Base-by-base conservation (phyloP, 1,139 yeast genomes). In the Taphrina populina region DNA sequence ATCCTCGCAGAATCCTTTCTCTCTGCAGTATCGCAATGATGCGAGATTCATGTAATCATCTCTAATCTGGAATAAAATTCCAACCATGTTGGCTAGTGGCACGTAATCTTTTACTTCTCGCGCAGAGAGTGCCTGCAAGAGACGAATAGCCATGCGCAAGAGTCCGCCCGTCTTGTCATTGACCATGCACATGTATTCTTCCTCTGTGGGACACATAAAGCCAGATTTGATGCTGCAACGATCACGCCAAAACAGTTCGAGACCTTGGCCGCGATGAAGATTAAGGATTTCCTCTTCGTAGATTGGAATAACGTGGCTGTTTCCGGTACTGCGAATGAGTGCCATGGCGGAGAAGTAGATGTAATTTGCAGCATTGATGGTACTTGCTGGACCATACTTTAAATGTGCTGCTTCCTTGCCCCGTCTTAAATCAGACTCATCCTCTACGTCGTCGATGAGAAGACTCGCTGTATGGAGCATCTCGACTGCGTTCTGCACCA, bases 231-330 rank as follows among this genome's bases (percentile, higher is more conserved):
- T 35, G 23, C 15, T 23, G 24, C 32, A 23, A 17, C 46, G 19
- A 61, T 88, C 96, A 61, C 96, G 73, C 96, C 96, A 88, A 68
- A 82, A 83, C 20, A 88, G 76, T 64, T 88, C 97, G 58, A 84
- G 71, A 0, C 95, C 95, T 71, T 88, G 97, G 1, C 96, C 96
- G 47, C 84, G 75, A 67, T 88, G 96, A 58, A 90, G 71, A 63
- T 84, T 82, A 52, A 85, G 69, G 80, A 88, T 75, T 64, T 88
- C 96, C 57, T 83, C 84, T 58, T 81, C 49, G 35, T 44, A 52
- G 26, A 52, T 52, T 11, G 45, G 32, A 19, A 52, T 30, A n/a
- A 37, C 37, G 3, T 21, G 6, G 7, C 45, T 11, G 11, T 47
- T 37, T 8, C 43, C 52, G 19, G 52, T 35, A 17, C 43, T 34